Base-by-base conservation (phyloP, 2,329 filamentous ascomycete genomes). In the Fusarium goolgardi region DNA sequence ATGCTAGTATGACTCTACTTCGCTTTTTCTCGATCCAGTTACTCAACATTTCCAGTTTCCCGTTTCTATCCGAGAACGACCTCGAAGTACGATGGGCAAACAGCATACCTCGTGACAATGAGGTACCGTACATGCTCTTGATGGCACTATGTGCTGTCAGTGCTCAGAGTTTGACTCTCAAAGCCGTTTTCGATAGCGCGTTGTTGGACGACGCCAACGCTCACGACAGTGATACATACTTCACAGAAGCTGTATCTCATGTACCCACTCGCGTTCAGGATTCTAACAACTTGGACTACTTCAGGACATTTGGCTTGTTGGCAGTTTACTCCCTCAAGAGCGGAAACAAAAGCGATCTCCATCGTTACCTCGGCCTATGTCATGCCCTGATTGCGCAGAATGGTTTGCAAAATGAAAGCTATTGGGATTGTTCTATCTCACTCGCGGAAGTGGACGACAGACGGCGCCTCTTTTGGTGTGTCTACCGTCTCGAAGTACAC, bases 141-240 rank as follows among this genome's bases (percentile, higher is more conserved):
- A 53, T 57, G 47, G 55, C 55, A 11, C 2, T 54, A 5, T 54
- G 37, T 2, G 55, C 47, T 9, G 35, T 53, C 3, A 54, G 47
- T n/a, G 47, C 55, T 9, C 37, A 57, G 29, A 57, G 46, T 5
- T 49, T 52, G 5, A 52, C 54, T 1, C 54, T 56, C 18, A 56
- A 56, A 43, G 54, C 35, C 12, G 54, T 52, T 5, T 56, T 52
- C 3, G 29, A 56, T 10, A 56, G 10, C 5, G 2, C 3, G 5
- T n/a, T 56, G 1, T 1, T 56, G 7, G 46, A 27, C 0, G 46
- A 56, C 5, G 7, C 8, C 3, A 18, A 3, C 7, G 13, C 29
- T 0, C 35, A 52, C 9, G 35, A 53, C 4, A n/a, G 7, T 3
- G 11, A 8, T 3, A 53, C 39, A 6, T 56, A 56, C 6, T 56